These are phyloP conservation scores for Geranium incanum DNA, from an alignment of 441 rosid genomes.

Conservation along the genomic window DNA sequence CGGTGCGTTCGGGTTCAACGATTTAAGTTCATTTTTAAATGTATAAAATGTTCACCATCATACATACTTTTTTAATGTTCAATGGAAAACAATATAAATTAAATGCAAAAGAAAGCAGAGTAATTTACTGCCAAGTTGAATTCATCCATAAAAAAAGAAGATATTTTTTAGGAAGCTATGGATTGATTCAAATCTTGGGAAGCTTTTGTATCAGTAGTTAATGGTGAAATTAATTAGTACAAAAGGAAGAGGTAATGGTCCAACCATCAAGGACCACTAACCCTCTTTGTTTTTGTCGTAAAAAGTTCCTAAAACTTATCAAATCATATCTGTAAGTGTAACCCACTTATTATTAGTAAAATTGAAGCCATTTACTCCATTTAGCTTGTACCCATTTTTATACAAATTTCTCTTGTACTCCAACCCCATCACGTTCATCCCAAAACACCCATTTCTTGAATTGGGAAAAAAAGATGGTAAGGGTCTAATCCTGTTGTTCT, in stretches of 20 bases:
- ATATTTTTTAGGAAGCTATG: not conserved
- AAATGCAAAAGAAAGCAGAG: no score
- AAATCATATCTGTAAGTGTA: not conserved
- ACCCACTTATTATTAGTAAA: not conserved
- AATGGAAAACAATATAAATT: no score
- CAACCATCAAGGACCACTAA: slow-evolving; percentile 5
- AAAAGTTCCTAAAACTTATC: not conserved
- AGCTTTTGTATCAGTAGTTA: not conserved
- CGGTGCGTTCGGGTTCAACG: no score
- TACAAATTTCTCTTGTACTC: slow-evolving; percentile 5
- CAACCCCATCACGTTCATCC: not conserved
- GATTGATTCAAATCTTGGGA: slow-evolving; percentile 2
- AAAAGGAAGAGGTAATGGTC: not conserved
- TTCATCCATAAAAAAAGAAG: no score
- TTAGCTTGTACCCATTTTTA: not conserved
- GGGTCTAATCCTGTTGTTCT: not conserved
- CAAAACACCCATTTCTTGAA: slow-evolving; percentile 5
- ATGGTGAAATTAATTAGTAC: not conserved
- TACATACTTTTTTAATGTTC: no score
- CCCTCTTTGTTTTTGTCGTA: not conserved
- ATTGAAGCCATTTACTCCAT: not conserved
- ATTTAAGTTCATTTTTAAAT: no score
- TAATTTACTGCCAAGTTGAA: no score
- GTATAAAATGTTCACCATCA: no score
- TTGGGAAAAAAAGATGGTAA: not conserved